Conservation (phyloP, 331 rosid species). For the Quercus tomentella region DNA sequence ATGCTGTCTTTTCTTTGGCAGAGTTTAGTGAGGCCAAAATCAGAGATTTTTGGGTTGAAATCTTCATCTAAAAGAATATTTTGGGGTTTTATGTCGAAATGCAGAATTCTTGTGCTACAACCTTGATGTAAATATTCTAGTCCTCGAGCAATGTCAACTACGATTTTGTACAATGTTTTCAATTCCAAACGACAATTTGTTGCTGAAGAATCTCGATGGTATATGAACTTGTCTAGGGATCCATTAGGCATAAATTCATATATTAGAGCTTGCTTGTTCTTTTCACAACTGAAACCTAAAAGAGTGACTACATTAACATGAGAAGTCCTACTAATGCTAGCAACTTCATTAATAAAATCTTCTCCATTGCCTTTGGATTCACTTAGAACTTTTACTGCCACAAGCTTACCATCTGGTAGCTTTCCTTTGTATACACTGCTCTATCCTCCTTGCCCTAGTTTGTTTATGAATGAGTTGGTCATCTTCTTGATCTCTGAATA, state of each 20-base stretch:
- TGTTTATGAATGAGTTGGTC: not conserved
- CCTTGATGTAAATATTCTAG: slow-evolving; percentile 23
- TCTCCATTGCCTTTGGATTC: not conserved
- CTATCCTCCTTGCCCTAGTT: not conserved
- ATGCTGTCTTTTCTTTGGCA: slow-evolving; percentile 4
- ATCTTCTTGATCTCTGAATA: not conserved
- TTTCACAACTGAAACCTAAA: slow-evolving; percentile 9
- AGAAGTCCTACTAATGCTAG: slow-evolving; percentile 7
- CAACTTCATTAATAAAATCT: slow-evolving; percentile 26
- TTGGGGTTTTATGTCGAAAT: slow-evolving; percentile 23
- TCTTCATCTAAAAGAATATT: slow-evolving; percentile 21
- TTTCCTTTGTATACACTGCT: not conserved
- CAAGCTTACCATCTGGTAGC: not conserved
- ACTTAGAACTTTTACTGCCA: not conserved
- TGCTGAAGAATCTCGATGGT: not conserved
- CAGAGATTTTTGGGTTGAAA: slow-evolving; percentile 19
- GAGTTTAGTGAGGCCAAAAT: slow-evolving; percentile 23
- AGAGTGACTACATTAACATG: slow-evolving; percentile 24
- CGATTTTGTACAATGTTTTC: not conserved
- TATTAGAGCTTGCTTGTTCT: slow-evolving; percentile 3
- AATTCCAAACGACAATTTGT: not conserved
- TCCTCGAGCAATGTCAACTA: slow-evolving; percentile 18
- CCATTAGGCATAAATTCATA: slow-evolving; percentile 20
- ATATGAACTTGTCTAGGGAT: slow-evolving; percentile 4
- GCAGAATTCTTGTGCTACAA: slow-evolving; percentile 16